Conservation (phyloP, 139 green algal genomes). For the Raphidocelis subcapitata region DNA sequence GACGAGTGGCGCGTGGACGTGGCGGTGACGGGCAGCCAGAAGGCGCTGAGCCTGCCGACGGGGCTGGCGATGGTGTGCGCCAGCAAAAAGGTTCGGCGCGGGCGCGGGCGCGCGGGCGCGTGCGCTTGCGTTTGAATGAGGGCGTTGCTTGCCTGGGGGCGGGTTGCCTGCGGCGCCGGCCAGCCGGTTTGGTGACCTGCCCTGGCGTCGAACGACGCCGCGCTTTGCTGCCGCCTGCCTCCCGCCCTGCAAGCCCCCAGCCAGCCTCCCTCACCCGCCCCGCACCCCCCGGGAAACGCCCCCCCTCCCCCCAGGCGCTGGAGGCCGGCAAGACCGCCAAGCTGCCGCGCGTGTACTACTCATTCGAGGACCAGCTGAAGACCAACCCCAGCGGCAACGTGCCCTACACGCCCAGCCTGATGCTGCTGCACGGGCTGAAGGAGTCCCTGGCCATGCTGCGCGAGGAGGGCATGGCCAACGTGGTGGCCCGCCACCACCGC, state of each 20-base stretch:
- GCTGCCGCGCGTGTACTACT: conserved; percentile 84
- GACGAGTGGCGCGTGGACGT: conserved; percentile 97
- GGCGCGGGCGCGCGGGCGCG: background rate
- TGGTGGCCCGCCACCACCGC: conserved; percentile 80
- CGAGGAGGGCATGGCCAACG: conserved; percentile 87
- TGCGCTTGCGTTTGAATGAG: background rate
- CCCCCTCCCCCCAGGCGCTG: conserved; percentile 78
- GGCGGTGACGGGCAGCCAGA: conserved; percentile 95
- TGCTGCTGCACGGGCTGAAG: conserved; percentile 91
- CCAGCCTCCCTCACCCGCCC: too few relatives aligned
- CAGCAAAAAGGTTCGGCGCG: conserved; percentile 63
- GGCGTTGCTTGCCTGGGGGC: too few relatives aligned
- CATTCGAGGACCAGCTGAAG: conserved; percentile 76
- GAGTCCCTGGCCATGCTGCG: conserved; percentile 68
- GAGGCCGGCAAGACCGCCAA: conserved; percentile 69
- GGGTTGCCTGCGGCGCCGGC: too few relatives aligned
- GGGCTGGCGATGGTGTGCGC: conserved; percentile 87
- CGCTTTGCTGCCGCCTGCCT: too few relatives aligned
- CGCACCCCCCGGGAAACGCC: too few relatives aligned
- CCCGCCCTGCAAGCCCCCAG: too few relatives aligned
- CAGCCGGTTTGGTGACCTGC: too few relatives aligned
- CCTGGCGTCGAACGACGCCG: too few relatives aligned
- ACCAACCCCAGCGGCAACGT: conserved; percentile 72
- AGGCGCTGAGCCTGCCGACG: conserved; percentile 95
- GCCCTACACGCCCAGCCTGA: conserved; percentile 77